Conservation (phyloP, 2,329 filamentous ascomycete genomes). For the Aureobasidium sp. region DNA sequence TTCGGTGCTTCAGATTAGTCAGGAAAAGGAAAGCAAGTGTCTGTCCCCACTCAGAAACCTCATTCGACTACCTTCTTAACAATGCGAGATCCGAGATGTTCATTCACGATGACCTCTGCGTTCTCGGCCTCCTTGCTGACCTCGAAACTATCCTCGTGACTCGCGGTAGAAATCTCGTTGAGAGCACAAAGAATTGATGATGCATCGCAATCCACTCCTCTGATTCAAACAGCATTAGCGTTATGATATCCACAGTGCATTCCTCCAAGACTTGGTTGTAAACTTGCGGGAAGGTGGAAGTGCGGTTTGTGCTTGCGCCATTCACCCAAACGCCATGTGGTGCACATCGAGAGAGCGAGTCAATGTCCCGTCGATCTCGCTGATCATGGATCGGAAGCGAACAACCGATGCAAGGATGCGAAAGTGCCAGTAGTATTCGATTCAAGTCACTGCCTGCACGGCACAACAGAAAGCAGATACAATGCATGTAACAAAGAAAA, state of each 20-base stretch:
- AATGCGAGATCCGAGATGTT: too few species aligned
- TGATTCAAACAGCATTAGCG: neutral
- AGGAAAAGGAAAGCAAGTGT: too few species aligned
- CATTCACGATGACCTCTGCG: too few species aligned
- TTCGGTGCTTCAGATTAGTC: neutral
- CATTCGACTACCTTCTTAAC: too few species aligned
- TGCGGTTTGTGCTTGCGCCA: neutral
- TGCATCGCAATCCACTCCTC: neutral
- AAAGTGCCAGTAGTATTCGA: neutral
- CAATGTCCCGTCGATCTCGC: conserved; percentile 4
- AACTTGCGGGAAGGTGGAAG: neutral
- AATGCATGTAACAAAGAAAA: neutral
- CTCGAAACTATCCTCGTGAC: too few species aligned
- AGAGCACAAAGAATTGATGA: too few species aligned
- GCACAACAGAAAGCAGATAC: neutral
- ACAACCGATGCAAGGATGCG: conserved; percentile 7
- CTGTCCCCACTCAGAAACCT: too few species aligned
- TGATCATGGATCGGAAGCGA: conserved; percentile 7
- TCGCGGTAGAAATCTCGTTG: too few species aligned
- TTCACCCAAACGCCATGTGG: conserved; percentile 4
- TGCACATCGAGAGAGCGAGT: conserved; percentile 5
- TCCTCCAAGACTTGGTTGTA: too few species aligned
- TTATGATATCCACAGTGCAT: neutral
- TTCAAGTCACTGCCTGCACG: conserved; percentile 8
- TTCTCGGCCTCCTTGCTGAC: too few species aligned